These are phyloP conservation scores for Gyromitra esculenta DNA, from an alignment of 2,329 filamentous ascomycete genomes.

Conservation along the genomic window DNA sequence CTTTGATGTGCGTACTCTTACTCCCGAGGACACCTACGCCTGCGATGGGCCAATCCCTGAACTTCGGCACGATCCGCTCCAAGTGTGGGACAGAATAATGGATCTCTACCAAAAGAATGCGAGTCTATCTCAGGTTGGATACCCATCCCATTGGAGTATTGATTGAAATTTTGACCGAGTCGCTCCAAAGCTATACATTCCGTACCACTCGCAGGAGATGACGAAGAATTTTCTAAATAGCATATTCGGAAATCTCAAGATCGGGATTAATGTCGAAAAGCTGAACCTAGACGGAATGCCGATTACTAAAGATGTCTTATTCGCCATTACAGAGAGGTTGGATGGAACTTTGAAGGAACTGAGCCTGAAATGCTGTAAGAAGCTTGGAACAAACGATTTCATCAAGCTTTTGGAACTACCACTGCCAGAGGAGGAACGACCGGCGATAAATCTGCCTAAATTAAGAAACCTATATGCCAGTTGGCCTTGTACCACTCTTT, in stretches of 20 bases:
- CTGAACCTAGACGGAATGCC: slow-evolving; percentile 32
- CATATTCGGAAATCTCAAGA: slow-evolving; percentile 10
- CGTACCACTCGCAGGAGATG: slow-evolving; percentile 23
- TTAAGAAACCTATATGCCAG: slow-evolving; percentile 9
- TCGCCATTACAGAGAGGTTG: slow-evolving; percentile 7
- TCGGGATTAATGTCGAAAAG: slow-evolving; percentile 12
- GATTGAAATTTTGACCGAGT: neutral
- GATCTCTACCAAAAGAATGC: neutral
- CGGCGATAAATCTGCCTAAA: neutral
- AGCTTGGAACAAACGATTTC: slow-evolving; percentile 16
- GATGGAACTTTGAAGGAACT: slow-evolving; percentile 12
- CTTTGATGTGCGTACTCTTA: slow-evolving; percentile 15
- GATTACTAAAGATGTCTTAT: slow-evolving; percentile 5
- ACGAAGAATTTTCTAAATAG: slow-evolving; percentile 2
- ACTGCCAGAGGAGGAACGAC: neutral
- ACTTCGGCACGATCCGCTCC: neutral
- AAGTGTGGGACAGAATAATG: neutral
- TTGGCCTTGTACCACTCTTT: neutral
- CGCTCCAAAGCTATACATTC: neutral
- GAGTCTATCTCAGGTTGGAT: neutral
- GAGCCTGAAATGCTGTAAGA: slow-evolving; percentile 23
- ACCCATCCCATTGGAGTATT: neutral
- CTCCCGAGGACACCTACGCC: neutral
- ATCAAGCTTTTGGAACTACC: slow-evolving; percentile 7
- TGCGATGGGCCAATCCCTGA: neutral